phyloP scores from a whole-genome alignment of 441 rosid species.

The Populus hybrid region DNA sequence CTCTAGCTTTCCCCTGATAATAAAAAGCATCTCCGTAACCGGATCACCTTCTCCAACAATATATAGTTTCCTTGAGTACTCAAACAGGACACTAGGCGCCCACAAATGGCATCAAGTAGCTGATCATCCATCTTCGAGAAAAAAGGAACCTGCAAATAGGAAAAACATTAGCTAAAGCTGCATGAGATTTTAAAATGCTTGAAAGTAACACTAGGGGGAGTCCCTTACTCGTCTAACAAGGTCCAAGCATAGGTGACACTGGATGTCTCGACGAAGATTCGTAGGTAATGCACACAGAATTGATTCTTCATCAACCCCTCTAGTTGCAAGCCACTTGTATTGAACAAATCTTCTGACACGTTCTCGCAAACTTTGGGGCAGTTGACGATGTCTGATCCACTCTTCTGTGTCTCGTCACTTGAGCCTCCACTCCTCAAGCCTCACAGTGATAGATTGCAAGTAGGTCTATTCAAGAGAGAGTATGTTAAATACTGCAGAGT shows the following conservation, averaged over 20 bases:
- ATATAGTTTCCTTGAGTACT: slow-evolving; percentile 82
- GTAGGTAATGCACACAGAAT: slow-evolving; percentile 64
- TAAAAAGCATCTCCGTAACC: slow-evolving; percentile 81
- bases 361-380: slow-evolving; percentile 61
- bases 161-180: not conserved
- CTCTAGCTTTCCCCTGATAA: slow-evolving; percentile 78
- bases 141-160: slow-evolving; percentile 58
- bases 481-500: not conserved
- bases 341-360: slow-evolving; percentile 73
- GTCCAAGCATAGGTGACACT: slow-evolving; percentile 86
- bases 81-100: slow-evolving; percentile 70
- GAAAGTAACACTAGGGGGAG: not conserved
- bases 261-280: slow-evolving; percentile 83
- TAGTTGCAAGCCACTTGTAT: slow-evolving; percentile 89
- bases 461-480: slow-evolving; percentile 48
- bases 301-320: slow-evolving; percentile 85
- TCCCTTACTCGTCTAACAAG: slow-evolving; percentile 80
- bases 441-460: slow-evolving; percentile 91
- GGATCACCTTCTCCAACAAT: slow-evolving; percentile 89
- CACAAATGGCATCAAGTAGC: slow-evolving; percentile 89
- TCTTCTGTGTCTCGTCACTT: slow-evolving; percentile 93
- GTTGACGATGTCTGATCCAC: slow-evolving; percentile 92
- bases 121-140: slow-evolving; percentile 96
- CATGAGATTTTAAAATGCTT: not conserved
- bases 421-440: slow-evolving; percentile 94